Percentiles rank a stretch among this genome's conserved stretches.
Evolutionary conservation across 805 yeast species (phyloP).

Genomic region (Myxozyma vanderwaltii): DNA sequence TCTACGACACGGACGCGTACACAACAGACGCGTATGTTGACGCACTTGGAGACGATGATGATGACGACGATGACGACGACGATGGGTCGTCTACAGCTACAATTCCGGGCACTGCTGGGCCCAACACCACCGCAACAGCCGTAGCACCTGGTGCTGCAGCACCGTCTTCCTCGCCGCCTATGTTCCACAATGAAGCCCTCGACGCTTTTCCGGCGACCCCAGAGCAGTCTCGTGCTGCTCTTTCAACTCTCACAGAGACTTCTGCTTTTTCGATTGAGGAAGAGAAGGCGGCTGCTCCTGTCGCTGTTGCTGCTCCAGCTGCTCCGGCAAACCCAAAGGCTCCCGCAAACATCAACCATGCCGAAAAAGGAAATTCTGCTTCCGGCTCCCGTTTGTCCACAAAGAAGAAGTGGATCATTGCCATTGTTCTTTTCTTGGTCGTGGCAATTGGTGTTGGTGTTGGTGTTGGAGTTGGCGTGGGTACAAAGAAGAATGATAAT

Average conservation of each 20-base stretch:
- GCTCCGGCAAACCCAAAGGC: not conserved
- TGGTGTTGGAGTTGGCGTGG: constrained; percentile 34
- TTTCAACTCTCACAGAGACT: not conserved
- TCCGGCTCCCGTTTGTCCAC: not conserved
- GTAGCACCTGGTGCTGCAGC: not conserved
- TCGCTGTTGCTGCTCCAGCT: constrained; percentile 2
- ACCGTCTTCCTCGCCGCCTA: not conserved
- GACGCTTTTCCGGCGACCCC: constrained; percentile 1
- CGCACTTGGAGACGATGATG: constrained; percentile 8
- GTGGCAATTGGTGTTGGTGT: constrained; percentile 33
- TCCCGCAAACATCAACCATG: not conserved
- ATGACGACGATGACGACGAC: constrained; percentile 12
- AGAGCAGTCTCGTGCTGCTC: constrained; percentile 2
- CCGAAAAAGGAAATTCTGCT: not conserved
- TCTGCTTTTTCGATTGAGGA: not conserved
- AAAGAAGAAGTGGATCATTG: constrained; percentile 13
- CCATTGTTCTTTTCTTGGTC: constrained; percentile 14
- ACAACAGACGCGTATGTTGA: constrained; percentile 16
- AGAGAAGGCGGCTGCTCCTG: not conserved
- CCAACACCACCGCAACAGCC: constrained; percentile 10
- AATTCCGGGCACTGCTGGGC: constrained; percentile 19
- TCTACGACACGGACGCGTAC: constrained; percentile 20
- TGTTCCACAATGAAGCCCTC: not conserved
- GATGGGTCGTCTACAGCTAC: constrained; percentile 15
- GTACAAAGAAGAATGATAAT: constrained; percentile 11